Evolutionary conservation across 441 rosid genomes (phyloP).

Genomic region (Mallotus japonicus): DNA sequence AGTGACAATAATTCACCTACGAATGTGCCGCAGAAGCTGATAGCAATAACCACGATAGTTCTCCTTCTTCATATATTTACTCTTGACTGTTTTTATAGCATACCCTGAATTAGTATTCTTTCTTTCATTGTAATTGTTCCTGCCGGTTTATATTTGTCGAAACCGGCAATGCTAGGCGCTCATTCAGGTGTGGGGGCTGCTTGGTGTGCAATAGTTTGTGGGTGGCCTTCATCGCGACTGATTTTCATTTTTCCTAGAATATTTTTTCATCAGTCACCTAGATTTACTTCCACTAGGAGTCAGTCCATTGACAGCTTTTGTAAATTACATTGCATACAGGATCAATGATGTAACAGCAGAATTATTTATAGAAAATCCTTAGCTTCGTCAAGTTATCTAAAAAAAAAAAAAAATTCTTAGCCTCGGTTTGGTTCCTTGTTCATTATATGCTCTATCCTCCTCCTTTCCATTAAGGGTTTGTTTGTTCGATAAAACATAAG

Average conservation of each 20-base stretch:
- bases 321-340: conserved; percentile 30
- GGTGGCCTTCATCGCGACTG: no score
- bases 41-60: conserved; percentile 22
- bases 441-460: no score
- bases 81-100: conserved; percentile 46
- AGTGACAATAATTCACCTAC: conserved; percentile 39
- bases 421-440: no score
- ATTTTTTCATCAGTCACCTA: conserved; percentile 10
- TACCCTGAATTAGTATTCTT: background rate
- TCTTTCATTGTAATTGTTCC: conserved; percentile 12
- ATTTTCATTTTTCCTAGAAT: conserved; percentile 6
- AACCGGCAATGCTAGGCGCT: conserved; percentile 19
- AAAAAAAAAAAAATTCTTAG: no score
- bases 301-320: conserved; percentile 19
- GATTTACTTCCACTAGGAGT: conserved; percentile 4
- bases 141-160: conserved; percentile 26
- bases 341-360: conserved; percentile 16
- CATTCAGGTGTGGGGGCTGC: background rate
- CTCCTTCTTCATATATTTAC: conserved; percentile 28
- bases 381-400: background rate
- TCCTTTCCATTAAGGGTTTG: no score
- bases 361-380: conserved; percentile 22
- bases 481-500: no score
- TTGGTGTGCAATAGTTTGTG: background rate
- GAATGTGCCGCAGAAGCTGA: conserved; percentile 25